Conservation (phyloP, 2,329 filamentous ascomycete genomes). For the Neonectria hederae region DNA sequence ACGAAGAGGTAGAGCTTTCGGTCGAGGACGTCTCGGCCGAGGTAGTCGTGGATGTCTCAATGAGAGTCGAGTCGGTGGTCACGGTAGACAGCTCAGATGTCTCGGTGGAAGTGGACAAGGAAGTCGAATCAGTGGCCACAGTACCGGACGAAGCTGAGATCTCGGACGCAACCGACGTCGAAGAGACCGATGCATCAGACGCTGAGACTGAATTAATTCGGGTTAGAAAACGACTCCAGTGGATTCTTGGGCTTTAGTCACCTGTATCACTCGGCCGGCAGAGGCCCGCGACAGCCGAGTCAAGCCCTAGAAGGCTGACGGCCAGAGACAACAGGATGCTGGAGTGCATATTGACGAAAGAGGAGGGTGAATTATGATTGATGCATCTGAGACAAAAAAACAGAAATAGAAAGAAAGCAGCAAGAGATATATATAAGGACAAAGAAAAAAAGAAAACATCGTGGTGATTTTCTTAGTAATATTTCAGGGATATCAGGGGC, state of each 20-base stretch:
- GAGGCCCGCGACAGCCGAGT: neutral
- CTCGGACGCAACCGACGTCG: neutral
- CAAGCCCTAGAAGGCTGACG: neutral
- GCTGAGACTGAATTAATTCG: neutral
- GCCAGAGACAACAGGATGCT: neutral
- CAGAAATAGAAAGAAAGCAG: neutral
- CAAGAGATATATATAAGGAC: no score
- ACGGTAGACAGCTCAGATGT: no score
- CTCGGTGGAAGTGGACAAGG: neutral
- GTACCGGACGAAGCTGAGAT: neutral
- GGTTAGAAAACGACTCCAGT: neutral
- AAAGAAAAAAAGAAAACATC: neutral
- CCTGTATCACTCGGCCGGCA: neutral
- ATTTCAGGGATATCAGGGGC: neutral
- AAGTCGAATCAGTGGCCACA: neutral
- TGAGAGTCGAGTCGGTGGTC: neutral
- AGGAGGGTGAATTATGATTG: neutral
- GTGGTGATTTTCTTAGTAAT: neutral
- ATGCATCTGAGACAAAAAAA: neutral
- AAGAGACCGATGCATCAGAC: neutral
- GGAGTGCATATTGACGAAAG: neutral
- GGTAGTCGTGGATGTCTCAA: neutral
- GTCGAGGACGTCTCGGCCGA: neutral
- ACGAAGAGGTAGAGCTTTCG: neutral
- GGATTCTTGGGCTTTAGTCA: neutral